Evolutionary conservation across 2,329 filamentous ascomycete species (phyloP).

Genomic region (Nemania bipapillata): DNA sequence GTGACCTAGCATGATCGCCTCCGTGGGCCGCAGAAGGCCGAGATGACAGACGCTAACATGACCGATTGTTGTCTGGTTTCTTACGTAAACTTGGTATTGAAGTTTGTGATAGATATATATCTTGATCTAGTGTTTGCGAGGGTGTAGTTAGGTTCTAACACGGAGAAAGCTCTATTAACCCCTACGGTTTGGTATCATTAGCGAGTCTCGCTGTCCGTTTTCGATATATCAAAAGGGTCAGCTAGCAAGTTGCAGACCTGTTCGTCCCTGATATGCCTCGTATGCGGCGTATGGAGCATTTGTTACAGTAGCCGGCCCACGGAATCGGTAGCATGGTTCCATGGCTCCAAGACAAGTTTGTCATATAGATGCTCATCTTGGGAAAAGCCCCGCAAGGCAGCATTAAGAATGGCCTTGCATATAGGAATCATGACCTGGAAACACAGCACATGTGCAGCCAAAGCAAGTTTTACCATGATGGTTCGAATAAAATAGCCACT

Average conservation of each 20-base stretch:
- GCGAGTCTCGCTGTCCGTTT: background rate
- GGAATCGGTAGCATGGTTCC: background rate
- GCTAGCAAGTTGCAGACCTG: background rate
- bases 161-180: background rate
- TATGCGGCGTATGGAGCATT: background rate
- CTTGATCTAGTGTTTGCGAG: slow-evolving; percentile 9
- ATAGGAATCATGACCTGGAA: background rate
- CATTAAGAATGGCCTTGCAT: background rate
- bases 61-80: slow-evolving; percentile 13
- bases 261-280: background rate
- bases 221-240: background rate
- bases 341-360: slow-evolving; percentile 10
- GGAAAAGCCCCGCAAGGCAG: background rate
- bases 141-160: background rate
- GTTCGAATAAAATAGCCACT: background rate
- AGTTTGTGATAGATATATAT: background rate
- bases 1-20: slow-evolving; percentile 35
- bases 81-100: slow-evolving; percentile 30
- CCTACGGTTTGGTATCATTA: background rate
- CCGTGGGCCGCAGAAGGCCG: slow-evolving; percentile 29
- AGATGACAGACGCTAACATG: slow-evolving; percentile 29
- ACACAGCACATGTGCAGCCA: slow-evolving; percentile 1
- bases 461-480: slow-evolving; percentile 20
- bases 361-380: background rate
- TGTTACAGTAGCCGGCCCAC: slow-evolving; percentile 7